Percentiles rank a stretch among this genome's conserved stretches.
These are phyloP conservation scores for Prunus fruticosa DNA, from an alignment of 306 rosid species.

Conservation along the genomic window DNA sequence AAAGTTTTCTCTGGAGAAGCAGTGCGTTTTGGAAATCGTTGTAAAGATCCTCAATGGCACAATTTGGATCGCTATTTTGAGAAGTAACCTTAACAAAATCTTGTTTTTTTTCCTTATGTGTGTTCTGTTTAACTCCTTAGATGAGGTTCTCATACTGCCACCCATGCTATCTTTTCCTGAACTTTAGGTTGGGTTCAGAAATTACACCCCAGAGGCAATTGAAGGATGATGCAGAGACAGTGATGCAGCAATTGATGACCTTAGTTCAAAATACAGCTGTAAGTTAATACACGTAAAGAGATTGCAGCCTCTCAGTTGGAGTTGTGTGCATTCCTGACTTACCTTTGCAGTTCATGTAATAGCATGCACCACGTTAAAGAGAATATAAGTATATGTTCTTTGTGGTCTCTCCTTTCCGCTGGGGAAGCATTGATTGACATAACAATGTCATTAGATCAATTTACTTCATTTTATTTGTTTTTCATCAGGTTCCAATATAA, in stretches of 20 bases:
- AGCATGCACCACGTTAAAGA: background rate
- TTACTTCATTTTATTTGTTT: too few relatives aligned
- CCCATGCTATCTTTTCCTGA: constrained; percentile 23
- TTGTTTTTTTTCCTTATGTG: constrained; percentile 20
- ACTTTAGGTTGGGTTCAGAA: constrained; percentile 79
- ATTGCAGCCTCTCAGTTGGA: background rate
- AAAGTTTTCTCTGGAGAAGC: constrained; percentile 89
- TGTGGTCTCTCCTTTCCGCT: background rate
- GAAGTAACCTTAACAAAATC: constrained; percentile 50
- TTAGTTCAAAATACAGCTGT: constrained; percentile 89
- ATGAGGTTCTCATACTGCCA: constrained; percentile 21
- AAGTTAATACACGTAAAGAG: constrained; percentile 40
- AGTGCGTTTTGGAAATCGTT: constrained; percentile 97
- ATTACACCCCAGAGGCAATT: constrained; percentile 73
- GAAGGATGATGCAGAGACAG: constrained; percentile 79
- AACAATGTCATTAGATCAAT: background rate
- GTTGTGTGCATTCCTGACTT: background rate
- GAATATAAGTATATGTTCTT: background rate
- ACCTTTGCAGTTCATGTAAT: background rate
- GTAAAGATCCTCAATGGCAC: constrained; percentile 99
- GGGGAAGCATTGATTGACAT: background rate
- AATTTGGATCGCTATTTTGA: constrained; percentile 90
- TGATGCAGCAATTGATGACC: constrained; percentile 83
- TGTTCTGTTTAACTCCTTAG: constrained; percentile 15
- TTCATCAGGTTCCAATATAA: background rate